Conservation (phyloP, 2,329 filamentous ascomycete species). For the Epichloe baconii region DNA sequence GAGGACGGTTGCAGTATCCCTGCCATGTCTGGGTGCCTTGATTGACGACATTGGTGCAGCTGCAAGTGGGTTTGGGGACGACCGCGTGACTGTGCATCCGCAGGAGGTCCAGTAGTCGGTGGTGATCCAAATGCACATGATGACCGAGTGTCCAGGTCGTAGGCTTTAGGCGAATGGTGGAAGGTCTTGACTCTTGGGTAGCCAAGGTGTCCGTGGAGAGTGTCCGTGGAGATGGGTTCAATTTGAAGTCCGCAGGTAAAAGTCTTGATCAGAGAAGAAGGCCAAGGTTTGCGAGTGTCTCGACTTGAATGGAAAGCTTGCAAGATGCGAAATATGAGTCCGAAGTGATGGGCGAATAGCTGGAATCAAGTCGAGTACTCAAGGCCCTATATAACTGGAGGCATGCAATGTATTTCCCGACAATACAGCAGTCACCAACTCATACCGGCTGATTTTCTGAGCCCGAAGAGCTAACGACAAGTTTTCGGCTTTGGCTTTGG, state of each 20-base stretch:
- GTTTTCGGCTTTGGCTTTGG: not conserved
- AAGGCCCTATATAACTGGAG: not conserved
- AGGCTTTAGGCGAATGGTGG: not conserved
- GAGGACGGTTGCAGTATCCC: conserved; percentile 18
- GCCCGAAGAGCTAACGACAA: not conserved
- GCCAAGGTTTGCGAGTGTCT: not conserved
- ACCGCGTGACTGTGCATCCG: conserved; percentile 16
- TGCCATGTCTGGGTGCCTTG: conserved; percentile 18
- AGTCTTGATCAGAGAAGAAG: not conserved
- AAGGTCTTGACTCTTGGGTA: not conserved
- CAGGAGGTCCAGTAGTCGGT: conserved; percentile 20
- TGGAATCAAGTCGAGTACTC: not conserved
- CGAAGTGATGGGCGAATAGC: not conserved
- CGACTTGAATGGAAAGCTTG: not conserved
- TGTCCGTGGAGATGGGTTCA: not conserved
- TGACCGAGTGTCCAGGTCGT: conserved; percentile 6
- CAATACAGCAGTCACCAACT: not conserved
- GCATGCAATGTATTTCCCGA: not conserved
- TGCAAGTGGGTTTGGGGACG: conserved; percentile 16
- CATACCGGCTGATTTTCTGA: conserved; percentile 4
- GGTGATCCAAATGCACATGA: conserved; percentile 22
- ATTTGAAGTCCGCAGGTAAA: not conserved
- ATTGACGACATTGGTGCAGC: conserved; percentile 15
- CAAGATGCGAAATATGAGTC: not conserved
- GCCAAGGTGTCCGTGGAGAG: not conserved